Percentiles rank a stretch among this genome's conserved stretches.
Evolutionary conservation across 75 land plant genomes (phyloP).

Genomic region (Pinus albicaulis): DNA sequence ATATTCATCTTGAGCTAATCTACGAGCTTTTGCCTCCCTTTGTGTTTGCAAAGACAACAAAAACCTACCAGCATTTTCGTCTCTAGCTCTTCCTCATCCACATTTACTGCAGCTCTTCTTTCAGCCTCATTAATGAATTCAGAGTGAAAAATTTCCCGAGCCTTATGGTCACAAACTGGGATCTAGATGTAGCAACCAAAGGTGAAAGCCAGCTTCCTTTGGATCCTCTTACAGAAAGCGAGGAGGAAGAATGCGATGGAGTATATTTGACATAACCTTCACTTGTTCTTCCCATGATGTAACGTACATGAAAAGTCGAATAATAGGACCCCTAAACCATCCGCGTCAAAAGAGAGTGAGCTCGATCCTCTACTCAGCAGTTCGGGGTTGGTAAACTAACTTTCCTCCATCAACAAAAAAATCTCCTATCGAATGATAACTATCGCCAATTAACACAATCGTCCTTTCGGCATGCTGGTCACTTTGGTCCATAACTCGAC

Average conservation of each 20-base stretch:
- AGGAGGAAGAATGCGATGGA: conserved; percentile 88
- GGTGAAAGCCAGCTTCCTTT: conserved; percentile 89
- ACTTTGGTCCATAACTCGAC: neutral
- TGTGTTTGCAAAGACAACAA: conserved; percentile 48
- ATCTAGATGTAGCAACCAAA: conserved; percentile 94
- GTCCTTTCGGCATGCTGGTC: neutral
- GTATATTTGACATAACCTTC: conserved; percentile 80
- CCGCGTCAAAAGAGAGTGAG: conserved; percentile 58
- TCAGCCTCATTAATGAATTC: conserved; percentile 57
- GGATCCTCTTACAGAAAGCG: conserved; percentile 65
- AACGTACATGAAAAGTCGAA: conserved; percentile 36
- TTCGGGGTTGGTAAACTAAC: conserved; percentile 80
- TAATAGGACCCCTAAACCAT: conserved; percentile 69
- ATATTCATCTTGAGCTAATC: conserved; percentile 47
- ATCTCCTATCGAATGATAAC: conserved; percentile 7
- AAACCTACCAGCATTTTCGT: conserved; percentile 72
- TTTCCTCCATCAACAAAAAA: conserved; percentile 45
- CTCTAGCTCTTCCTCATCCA: conserved; percentile 75
- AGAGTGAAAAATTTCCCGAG: conserved; percentile 80
- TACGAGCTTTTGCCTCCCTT: conserved; percentile 54
- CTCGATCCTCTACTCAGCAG: conserved; percentile 33
- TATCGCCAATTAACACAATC: neutral
- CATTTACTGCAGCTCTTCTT: conserved; percentile 31
- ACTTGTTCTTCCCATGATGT: conserved; percentile 15
- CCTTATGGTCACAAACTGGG: conserved; percentile 77